phyloP scores from a whole-genome alignment of 192 early-diverging fungal species.

The Entomortierella chlamydospora region DNA sequence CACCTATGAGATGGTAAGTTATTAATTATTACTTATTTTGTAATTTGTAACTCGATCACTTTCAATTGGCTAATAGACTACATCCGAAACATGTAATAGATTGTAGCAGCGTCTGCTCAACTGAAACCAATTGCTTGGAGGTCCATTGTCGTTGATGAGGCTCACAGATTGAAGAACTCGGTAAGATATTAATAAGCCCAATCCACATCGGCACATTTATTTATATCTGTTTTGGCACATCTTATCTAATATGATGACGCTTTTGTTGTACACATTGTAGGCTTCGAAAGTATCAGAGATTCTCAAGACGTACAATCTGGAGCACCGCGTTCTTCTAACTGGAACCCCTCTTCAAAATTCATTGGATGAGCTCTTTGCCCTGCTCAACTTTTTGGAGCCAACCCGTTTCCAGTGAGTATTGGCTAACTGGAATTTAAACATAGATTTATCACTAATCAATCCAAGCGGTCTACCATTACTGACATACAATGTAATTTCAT shows the following conservation, averaged over 20 bases:
- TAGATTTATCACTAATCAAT: no score
- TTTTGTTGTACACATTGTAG: constrained; percentile 9
- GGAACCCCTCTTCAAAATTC: constrained; percentile 91
- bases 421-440: no score
- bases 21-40: background rate
- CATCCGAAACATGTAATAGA: constrained; percentile 23
- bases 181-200: constrained; percentile 31
- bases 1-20: constrained; percentile 61
- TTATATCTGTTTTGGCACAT: no score
- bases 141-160: constrained; percentile 84
- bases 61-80: background rate
- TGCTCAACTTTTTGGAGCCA: constrained; percentile 89
- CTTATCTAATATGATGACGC: background rate
- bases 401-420: constrained; percentile 68
- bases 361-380: constrained; percentile 83
- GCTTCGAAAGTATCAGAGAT: constrained; percentile 85
- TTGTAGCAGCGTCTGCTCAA: constrained; percentile 69
- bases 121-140: constrained; percentile 79
- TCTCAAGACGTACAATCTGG: constrained; percentile 80
- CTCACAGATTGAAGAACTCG: constrained; percentile 88
- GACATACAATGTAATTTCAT: no score
- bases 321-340: constrained; percentile 84
- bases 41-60: background rate
- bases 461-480: no score
- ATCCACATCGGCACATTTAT: no score